These are phyloP conservation scores for Athelia psychrophila DNA, from an alignment of 1,284 basidiomycete species.

Conservation along the genomic window DNA sequence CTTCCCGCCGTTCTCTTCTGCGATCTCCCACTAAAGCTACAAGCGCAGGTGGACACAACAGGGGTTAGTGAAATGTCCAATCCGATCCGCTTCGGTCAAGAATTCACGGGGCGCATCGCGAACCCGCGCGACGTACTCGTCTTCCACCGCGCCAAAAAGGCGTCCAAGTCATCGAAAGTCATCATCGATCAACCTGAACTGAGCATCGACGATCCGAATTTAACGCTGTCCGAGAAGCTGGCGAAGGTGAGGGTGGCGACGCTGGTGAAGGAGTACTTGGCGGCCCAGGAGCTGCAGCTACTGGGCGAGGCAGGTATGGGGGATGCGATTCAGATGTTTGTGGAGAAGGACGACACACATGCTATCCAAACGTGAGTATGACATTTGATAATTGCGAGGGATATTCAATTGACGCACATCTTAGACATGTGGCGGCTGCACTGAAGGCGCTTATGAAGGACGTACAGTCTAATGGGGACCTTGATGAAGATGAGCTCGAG, in stretches of 20 bases:
- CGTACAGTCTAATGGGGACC: conserved; percentile 59
- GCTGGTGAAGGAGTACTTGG: conserved; percentile 85
- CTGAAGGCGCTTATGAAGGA: conserved; percentile 65
- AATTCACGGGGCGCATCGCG: conserved; percentile 88
- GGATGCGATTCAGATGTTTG: conserved; percentile 89
- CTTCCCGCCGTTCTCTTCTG: conserved; percentile 8
- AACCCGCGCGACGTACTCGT: conserved; percentile 93
- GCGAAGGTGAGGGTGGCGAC: conserved; percentile 69
- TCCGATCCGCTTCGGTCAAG: conserved; percentile 94
- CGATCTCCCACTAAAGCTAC: not conserved
- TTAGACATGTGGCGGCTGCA: conserved; percentile 67
- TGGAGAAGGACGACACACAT: conserved; percentile 93
- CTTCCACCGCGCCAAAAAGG: conserved; percentile 84
- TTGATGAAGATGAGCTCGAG: conserved; percentile 74
- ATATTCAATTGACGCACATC: conserved; percentile 13
- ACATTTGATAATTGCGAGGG: not conserved
- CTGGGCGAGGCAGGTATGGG: conserved; percentile 86
- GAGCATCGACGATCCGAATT: conserved; percentile 70
- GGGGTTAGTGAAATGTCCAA: conserved; percentile 90
- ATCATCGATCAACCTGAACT: conserved; percentile 68
- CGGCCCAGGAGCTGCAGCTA: conserved; percentile 87
- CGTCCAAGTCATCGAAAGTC: conserved; percentile 47
- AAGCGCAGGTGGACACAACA: conserved; percentile 80
- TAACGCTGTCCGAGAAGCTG: conserved; percentile 65
- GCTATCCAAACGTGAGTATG: conserved; percentile 81